Percentiles rank a stretch among this genome's conserved stretches.
phyloP scores from a whole-genome alignment of 768 basidiomycete genomes.

The Gelatoporia subvermispora region DNA sequence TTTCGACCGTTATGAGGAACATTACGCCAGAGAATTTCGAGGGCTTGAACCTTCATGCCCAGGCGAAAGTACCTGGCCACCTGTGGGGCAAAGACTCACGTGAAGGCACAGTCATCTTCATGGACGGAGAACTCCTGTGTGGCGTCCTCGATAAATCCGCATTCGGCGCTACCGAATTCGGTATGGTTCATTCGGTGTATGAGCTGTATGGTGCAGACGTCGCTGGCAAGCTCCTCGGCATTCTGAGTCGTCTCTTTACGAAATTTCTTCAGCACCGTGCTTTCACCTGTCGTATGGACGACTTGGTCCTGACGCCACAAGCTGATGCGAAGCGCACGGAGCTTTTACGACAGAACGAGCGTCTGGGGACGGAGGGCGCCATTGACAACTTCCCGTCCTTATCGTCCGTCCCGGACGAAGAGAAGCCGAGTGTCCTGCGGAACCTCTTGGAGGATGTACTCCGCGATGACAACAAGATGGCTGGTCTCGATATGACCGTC shows the following conservation, averaged over 20 bases:
- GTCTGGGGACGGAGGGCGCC: constrained; percentile 81
- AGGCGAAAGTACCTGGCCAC: constrained; percentile 84
- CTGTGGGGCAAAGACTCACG: constrained; percentile 77
- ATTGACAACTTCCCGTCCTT: constrained; percentile 88
- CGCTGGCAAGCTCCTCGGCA: constrained; percentile 88
- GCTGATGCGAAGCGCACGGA: constrained; percentile 69
- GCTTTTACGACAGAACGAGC: constrained; percentile 60
- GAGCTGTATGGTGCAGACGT: constrained; percentile 89
- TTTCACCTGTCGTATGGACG: constrained; percentile 99
- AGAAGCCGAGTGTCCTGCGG: constrained; percentile 53
- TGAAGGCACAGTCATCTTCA: constrained; percentile 85
- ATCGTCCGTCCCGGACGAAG: constrained; percentile 39
- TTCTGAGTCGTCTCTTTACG: constrained; percentile 91
- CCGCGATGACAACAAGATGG: constrained; percentile 96
- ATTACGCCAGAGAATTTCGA: constrained; percentile 75
- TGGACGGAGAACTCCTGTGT: constrained; percentile 89
- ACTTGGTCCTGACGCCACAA: constrained; percentile 81
- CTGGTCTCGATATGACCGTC: constrained; percentile 89
- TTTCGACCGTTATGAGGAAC: constrained; percentile 91
- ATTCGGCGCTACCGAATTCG: constrained; percentile 93
- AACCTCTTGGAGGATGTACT: constrained; percentile 85
- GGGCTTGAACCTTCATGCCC: constrained; percentile 80
- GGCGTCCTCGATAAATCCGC: constrained; percentile 97
- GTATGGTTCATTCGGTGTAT: constrained; percentile 94
- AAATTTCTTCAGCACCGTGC: constrained; percentile 96